Evolutionary conservation across 2,329 filamentous ascomycete species (phyloP), one percentile per base, ranked within the genome.

Genomic region (Exophiala spinifera): DNA sequence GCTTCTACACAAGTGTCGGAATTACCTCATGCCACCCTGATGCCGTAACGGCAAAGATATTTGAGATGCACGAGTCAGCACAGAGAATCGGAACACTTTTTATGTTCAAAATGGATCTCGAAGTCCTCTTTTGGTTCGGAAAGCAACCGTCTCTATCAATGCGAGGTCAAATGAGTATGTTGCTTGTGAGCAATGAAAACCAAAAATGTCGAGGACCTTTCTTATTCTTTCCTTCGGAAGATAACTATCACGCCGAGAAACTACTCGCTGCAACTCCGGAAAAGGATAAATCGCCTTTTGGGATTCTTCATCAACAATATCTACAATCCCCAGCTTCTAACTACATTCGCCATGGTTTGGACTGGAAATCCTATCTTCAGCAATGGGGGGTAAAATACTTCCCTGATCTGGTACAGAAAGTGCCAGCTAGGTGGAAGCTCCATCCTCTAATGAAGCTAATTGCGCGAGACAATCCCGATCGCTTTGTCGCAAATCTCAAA

Each of bases 111-210:
- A 46, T 5, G 17, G 52, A 58, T 42, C 40, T 53, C 13, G 56
- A 58, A 47, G 44, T 58, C 15, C 52, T 58, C 39, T 58, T 55
- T 21, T 58, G 56, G 56, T 55, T 55, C 42, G n/a, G n/a, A 20
- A 19, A 2, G 25, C 19, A 14, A 17, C 14, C n/a, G 34, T 37
- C 34, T 2, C n/a, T n/a, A n/a, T n/a, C n/a, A n/a, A n/a, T n/a
- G n/a, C n/a, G n/a, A n/a, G n/a, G 3, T 8, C 13, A 28, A 53
- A 2, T 11, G 15, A 23, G 48, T n/a, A 20, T 50, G 17, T 5
- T 2, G n/a, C 33, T 55, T 17, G 28, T 55, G 47, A 55, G 46
- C 34, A 36, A n/a, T n/a, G n/a, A 46, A 21, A 46, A 33, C 21
- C 21, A 13, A 34, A 19, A 3, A 40, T 39, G 19, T 21, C 39